phyloP scores from a whole-genome alignment of 164 flowering plant species.

The Vitis rotundifolia region DNA sequence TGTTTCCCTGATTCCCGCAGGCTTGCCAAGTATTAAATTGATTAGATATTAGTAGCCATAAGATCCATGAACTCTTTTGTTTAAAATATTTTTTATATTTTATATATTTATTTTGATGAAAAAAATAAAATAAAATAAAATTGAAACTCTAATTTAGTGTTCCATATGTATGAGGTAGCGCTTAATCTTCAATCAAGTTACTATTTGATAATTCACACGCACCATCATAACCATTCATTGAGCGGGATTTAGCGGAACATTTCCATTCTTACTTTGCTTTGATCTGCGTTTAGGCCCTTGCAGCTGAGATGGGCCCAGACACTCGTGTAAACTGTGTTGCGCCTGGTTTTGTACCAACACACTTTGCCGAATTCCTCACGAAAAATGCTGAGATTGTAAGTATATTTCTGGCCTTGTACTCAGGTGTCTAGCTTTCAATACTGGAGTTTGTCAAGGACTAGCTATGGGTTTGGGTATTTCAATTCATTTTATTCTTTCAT shows the following conservation, averaged over 20 bases:
- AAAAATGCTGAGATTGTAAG: constrained; percentile 59
- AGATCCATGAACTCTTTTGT: too few relatives aligned
- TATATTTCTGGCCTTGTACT: not conserved
- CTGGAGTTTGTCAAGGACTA: not conserved
- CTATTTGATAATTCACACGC: too few relatives aligned
- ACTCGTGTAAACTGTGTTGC: constrained; percentile 91
- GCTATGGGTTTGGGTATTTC: not conserved
- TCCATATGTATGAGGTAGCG: too few relatives aligned
- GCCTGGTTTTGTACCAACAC: constrained; percentile 98
- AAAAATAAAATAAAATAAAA: too few relatives aligned
- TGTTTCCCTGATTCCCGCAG: too few relatives aligned
- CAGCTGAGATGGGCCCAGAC: constrained; percentile 80
- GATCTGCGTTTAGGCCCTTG: constrained; percentile 59
- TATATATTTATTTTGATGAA: too few relatives aligned
- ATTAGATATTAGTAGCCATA: too few relatives aligned
- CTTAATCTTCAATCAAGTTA: too few relatives aligned
- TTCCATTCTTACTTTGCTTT: not conserved
- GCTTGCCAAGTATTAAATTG: too few relatives aligned
- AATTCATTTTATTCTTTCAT: not conserved
- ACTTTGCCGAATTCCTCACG: constrained; percentile 63
- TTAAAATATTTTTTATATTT: too few relatives aligned
- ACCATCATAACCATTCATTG: too few relatives aligned
- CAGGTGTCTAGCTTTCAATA: not conserved
- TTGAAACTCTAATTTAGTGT: too few relatives aligned
- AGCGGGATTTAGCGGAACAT: not conserved